phyloP scores from a whole-genome alignment of 345 rosid genomes.

The Adansonia digitata region DNA sequence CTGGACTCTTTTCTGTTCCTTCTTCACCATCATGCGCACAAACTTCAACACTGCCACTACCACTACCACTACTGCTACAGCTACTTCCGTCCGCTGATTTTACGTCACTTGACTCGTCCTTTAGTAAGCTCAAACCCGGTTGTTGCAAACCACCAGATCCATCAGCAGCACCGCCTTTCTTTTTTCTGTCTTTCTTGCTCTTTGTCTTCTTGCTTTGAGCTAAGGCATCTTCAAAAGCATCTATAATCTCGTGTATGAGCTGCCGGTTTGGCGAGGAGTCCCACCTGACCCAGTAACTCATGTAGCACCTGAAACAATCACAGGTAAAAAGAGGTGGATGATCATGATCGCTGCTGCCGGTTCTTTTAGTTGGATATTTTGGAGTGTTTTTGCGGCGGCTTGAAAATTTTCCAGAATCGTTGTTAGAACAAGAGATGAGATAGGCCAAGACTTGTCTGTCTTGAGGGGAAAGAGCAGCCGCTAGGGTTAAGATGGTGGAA shows the following conservation, averaged over 20 bases:
- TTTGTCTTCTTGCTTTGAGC: conserved; percentile 17
- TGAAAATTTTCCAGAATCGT: background rate
- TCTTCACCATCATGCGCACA: conserved; percentile 16
- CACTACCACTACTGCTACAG: background rate
- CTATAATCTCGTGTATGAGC: conserved; percentile 71
- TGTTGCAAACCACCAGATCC: conserved; percentile 21
- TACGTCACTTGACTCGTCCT: conserved; percentile 12
- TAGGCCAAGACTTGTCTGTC: conserved; percentile 62
- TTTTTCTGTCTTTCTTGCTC: conserved; percentile 40
- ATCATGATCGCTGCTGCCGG: background rate
- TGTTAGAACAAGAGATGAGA: conserved; percentile 46
- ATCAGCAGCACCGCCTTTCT: conserved; percentile 20
- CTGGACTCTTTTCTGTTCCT: conserved; percentile 39
- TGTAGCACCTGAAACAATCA: conserved; percentile 71
- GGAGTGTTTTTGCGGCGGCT: background rate
- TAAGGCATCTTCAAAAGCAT: conserved; percentile 56
- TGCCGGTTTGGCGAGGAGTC: conserved; percentile 69
- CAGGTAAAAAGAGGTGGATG: conserved; percentile 60
- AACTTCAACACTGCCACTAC: background rate
- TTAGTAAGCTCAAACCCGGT: conserved; percentile 17
- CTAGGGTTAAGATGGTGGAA: conserved; percentile 57
- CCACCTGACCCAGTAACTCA: conserved; percentile 79
- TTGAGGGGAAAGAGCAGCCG: conserved; percentile 53
- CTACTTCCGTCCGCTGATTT: conserved; percentile 21
- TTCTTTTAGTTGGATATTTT: conserved; percentile 1